phyloP scores from a whole-genome alignment of 169 alveolate species.

The Plasmodium vivax region DNA sequence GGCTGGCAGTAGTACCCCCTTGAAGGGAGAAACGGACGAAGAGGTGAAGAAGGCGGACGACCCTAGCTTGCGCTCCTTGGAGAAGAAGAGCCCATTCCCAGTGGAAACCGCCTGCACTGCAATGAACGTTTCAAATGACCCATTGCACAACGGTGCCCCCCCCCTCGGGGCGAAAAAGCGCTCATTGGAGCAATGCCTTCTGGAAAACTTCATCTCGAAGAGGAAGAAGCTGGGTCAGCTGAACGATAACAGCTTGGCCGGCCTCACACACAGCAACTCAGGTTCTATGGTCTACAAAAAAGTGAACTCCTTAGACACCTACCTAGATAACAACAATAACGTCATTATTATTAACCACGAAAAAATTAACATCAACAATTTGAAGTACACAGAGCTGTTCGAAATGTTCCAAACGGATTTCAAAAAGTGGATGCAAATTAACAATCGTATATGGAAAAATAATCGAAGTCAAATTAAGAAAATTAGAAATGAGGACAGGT shows the following conservation, averaged over 20 bases:
- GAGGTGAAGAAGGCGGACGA: background rate
- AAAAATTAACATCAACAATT: conserved; percentile 25
- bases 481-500: conserved; percentile 26
- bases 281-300: conserved; percentile 16
- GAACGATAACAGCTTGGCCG: background rate
- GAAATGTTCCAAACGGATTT: conserved; percentile 50
- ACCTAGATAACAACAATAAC: conserved; percentile 14
- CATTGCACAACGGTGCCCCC: background rate
- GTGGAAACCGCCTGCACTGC: background rate
- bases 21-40: background rate
- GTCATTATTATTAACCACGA: conserved; percentile 37
- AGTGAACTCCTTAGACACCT: background rate
- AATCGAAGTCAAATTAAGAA: conserved; percentile 57
- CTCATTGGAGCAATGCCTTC: conserved; percentile 7
- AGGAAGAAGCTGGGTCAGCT: conserved; percentile 19
- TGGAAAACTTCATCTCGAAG: conserved; percentile 57
- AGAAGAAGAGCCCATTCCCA: conserved; percentile 21
- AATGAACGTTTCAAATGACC: background rate
- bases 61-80: conserved; percentile 1
- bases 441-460: conserved; percentile 58
- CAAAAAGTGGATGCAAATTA: conserved; percentile 53
- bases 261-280: background rate
- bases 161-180: conserved; percentile 1
- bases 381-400: conserved; percentile 23
- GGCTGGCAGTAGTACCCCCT: background rate